Evolutionary conservation across 352 stramenopile species (phyloP).

Genomic region (Phytophthora podocarpi): DNA sequence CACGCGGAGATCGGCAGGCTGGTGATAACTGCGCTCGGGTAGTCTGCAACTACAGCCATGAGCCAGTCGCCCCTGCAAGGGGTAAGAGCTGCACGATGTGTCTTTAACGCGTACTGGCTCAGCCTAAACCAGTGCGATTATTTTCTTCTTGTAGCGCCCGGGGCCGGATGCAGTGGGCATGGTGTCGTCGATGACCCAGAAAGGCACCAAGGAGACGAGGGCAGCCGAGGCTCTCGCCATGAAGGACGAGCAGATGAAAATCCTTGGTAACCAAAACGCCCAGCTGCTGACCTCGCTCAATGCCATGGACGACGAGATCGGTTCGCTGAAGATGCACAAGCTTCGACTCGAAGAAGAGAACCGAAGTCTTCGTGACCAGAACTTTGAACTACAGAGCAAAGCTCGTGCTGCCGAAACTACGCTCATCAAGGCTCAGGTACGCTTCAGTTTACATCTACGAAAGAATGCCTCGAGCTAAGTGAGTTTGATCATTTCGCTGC

Average conservation of each 20-base stretch:
- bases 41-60: conserved; percentile 14
- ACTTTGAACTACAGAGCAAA: conserved; percentile 94
- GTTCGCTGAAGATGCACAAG: conserved; percentile 59
- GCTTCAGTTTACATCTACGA: neutral
- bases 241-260: conserved; percentile 96
- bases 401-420: conserved; percentile 86
- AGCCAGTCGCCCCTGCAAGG: conserved; percentile 29
- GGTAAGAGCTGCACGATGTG: conserved; percentile 12
- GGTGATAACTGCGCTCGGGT: neutral
- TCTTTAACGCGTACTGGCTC: neutral
- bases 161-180: conserved; percentile 36
- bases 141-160: conserved; percentile 11
- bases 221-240: conserved; percentile 93
- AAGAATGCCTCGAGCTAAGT: neutral
- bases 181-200: conserved; percentile 54
- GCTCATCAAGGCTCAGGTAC: conserved; percentile 74
- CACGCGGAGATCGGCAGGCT: neutral
- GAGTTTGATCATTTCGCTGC: neutral
- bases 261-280: conserved; percentile 94
- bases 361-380: conserved; percentile 88
- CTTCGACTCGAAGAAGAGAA: conserved; percentile 92
- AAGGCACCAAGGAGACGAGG: conserved; percentile 87
- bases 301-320: conserved; percentile 82
- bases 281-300: conserved; percentile 90
- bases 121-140: neutral